Conservation (phyloP, 441 rosid species). For the Erysimum cheiri region DNA sequence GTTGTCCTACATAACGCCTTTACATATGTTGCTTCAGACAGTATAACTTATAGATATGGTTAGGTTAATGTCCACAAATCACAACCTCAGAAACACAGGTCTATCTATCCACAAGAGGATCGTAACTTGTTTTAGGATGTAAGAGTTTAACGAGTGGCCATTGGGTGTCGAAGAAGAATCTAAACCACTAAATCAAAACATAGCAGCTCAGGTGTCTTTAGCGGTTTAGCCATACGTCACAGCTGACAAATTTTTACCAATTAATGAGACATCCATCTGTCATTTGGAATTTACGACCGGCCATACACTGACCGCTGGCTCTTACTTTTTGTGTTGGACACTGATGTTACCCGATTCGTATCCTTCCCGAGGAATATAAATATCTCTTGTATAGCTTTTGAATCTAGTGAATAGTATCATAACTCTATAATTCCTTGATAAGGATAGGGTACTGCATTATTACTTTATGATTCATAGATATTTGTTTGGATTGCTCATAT, state of each 20-base stretch:
- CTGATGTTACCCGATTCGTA: background rate
- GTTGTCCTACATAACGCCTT: background rate
- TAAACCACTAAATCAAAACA: slow-evolving; percentile 17
- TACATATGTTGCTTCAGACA: background rate
- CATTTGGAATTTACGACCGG: slow-evolving; percentile 26
- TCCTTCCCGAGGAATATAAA: background rate
- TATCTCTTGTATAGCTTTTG: background rate
- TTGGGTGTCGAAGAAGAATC: slow-evolving; percentile 5
- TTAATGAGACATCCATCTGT: slow-evolving; percentile 33
- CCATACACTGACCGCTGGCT: slow-evolving; percentile 17
- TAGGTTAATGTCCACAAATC: slow-evolving; percentile 7
- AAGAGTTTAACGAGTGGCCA: slow-evolving; percentile 15
- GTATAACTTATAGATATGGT: background rate
- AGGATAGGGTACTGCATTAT: background rate
- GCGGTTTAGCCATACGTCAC: slow-evolving; percentile 7
- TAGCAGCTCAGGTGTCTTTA: background rate
- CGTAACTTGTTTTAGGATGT: slow-evolving; percentile 5
- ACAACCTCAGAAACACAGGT: slow-evolving; percentile 10
- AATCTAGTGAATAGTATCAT: background rate
- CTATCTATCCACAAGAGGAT: slow-evolving; percentile 34
- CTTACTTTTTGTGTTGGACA: background rate
- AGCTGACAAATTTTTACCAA: slow-evolving; percentile 32
- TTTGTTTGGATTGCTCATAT: background rate
- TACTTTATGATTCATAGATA: background rate
- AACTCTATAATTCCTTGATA: background rate